phyloP scores from a whole-genome alignment of 352 stramenopile species.

The Blastocystis hominis region DNA sequence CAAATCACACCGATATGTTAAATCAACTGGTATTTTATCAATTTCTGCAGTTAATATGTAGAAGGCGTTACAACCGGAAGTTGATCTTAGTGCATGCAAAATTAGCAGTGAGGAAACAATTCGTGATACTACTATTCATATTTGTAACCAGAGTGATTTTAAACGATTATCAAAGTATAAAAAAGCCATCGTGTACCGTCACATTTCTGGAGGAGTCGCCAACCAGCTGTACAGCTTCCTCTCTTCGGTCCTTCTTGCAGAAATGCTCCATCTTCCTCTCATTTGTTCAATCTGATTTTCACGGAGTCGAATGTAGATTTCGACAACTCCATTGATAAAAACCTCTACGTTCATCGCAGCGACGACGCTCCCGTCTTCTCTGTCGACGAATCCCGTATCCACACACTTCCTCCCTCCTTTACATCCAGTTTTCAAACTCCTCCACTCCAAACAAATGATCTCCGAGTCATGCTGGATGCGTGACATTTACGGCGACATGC shows the following conservation, averaged over 20 bases:
- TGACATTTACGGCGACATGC: neutral
- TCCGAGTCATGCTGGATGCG: neutral
- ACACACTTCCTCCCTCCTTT: neutral
- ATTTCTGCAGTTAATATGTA: neutral
- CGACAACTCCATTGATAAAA: neutral
- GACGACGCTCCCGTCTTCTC: neutral
- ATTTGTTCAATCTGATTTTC: neutral
- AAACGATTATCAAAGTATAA: neutral
- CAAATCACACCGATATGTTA: too few species aligned
- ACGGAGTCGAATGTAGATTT: neutral
- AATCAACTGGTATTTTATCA: too few species aligned
- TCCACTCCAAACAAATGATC: neutral
- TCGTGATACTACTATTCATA: neutral
- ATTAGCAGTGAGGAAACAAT: too few species aligned
- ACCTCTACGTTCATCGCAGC: neutral
- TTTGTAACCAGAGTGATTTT: neutral
- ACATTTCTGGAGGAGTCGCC: neutral
- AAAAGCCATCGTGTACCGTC: neutral
- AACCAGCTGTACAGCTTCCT: constrained; percentile 15
- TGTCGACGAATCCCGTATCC: neutral
- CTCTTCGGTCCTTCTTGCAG: neutral
- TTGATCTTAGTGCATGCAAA: neutral
- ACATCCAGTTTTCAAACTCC: neutral
- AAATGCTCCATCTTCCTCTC: neutral
- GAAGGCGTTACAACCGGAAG: neutral